phyloP scores from a whole-genome alignment of 805 yeast genomes.

The Kodamaea kaohsiungensis region DNA sequence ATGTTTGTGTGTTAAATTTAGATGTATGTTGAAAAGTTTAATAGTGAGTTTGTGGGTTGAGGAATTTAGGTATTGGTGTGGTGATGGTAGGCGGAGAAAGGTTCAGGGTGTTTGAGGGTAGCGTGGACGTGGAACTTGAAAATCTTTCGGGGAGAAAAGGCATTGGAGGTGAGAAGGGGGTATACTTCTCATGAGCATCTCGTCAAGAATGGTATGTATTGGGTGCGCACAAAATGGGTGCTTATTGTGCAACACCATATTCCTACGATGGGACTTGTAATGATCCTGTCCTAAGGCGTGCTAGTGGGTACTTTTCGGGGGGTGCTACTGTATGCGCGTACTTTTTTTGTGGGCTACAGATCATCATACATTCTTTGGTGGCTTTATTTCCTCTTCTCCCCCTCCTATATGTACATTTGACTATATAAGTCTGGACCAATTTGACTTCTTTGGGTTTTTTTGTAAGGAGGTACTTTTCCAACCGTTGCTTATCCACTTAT shows the following conservation, averaged over 20 bases:
- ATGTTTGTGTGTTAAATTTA: background rate
- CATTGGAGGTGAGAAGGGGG: background rate
- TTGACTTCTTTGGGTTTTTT: background rate
- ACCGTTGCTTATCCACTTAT: background rate
- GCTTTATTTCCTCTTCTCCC: background rate
- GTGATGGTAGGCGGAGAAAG: background rate
- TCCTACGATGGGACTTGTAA: background rate
- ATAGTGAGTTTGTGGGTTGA: background rate
- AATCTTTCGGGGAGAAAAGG: background rate
- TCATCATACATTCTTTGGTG: background rate
- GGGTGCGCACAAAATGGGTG: background rate
- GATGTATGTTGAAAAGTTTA: background rate
- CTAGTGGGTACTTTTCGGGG: background rate
- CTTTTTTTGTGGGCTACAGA: background rate
- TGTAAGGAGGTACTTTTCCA: background rate
- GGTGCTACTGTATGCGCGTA: background rate
- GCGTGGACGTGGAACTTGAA: background rate
- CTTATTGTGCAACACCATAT: background rate
- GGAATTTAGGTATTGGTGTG: background rate
- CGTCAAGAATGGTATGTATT: background rate
- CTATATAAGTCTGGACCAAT: background rate
- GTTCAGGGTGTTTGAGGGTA: background rate
- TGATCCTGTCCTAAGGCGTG: background rate
- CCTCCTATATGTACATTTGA: background rate
- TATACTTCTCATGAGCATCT: background rate